These are phyloP conservation scores for Vaccinium myrtillus DNA, from an alignment of 148 eudicot species.

Conservation along the genomic window DNA sequence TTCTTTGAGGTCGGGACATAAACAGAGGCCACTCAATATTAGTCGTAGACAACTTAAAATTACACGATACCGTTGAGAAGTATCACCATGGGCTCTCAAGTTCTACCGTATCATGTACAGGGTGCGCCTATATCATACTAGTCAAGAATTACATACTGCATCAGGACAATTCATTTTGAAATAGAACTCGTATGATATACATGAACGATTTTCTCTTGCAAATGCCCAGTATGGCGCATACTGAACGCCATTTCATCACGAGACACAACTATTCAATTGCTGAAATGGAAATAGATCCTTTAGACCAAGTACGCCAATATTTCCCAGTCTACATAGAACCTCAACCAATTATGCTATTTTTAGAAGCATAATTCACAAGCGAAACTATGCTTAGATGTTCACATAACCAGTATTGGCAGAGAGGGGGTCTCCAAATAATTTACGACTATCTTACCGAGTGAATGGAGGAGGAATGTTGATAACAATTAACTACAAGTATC, in stretches of 20 bases:
- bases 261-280: neutral
- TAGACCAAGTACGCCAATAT: neutral
- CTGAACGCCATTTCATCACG: neutral
- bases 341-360: neutral
- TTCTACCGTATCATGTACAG: neutral
- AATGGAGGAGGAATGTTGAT: neutral
- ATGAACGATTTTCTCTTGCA: neutral
- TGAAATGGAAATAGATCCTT: neutral
- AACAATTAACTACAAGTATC: neutral
- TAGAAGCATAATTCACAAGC: neutral
- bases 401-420: constrained; percentile 1
- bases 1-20: neutral
- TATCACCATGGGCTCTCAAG: neutral
- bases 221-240: neutral
- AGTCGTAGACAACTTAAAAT: neutral
- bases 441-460: neutral
- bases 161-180: neutral
- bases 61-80: too few species aligned
- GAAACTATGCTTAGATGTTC: neutral
- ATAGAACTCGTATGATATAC: neutral
- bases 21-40: neutral
- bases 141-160: neutral
- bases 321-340: neutral
- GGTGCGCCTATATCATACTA: too few species aligned
- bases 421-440: neutral